Evolutionary conservation across 495 filamentous ascomycete genomes (phyloP).

Genomic region (Podospora conica): DNA sequence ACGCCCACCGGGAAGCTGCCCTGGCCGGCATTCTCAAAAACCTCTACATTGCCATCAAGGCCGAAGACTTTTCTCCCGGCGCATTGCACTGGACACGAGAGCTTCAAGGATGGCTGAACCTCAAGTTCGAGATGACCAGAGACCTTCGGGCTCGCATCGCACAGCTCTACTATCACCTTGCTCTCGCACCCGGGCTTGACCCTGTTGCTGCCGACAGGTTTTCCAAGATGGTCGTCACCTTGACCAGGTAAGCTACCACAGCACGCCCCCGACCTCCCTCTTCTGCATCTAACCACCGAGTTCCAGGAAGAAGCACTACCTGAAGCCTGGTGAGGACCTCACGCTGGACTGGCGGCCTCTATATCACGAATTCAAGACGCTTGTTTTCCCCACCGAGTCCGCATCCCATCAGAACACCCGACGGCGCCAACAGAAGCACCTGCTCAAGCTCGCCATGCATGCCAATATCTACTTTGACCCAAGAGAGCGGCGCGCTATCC

Average conservation of each 20-base stretch:
- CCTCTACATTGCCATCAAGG: conserved; percentile 82
- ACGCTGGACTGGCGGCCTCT: conserved; percentile 85
- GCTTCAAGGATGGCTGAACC: conserved; percentile 85
- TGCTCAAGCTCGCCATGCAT: conserved; percentile 84
- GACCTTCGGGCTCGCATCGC: conserved; percentile 76
- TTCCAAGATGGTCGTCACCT: conserved; percentile 88
- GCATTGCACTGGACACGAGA: conserved; percentile 97
- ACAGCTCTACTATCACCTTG: conserved; percentile 88
- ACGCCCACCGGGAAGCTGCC: conserved; percentile 62
- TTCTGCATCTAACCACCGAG: conserved; percentile 11
- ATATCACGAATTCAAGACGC: conserved; percentile 81
- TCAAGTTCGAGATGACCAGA: conserved; percentile 93
- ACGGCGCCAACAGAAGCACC: conserved; percentile 41
- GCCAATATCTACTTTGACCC: conserved; percentile 91
- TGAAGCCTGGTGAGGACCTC: conserved; percentile 84
- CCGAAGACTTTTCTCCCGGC: conserved; percentile 89
- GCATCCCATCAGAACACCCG: conserved; percentile 44
- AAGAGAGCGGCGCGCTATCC: conserved; percentile 71
- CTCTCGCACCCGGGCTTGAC: conserved; percentile 86
- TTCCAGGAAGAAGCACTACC: conserved; percentile 84
- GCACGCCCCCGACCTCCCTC: conserved; percentile 4
- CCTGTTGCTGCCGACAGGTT: conserved; percentile 78
- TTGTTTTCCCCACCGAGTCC: conserved; percentile 79
- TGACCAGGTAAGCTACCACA: conserved; percentile 91
- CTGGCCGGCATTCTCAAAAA: conserved; percentile 82